Evolutionary conservation across 352 stramenopile species (phyloP).

Genomic region (Phytophthora ohioensis): DNA sequence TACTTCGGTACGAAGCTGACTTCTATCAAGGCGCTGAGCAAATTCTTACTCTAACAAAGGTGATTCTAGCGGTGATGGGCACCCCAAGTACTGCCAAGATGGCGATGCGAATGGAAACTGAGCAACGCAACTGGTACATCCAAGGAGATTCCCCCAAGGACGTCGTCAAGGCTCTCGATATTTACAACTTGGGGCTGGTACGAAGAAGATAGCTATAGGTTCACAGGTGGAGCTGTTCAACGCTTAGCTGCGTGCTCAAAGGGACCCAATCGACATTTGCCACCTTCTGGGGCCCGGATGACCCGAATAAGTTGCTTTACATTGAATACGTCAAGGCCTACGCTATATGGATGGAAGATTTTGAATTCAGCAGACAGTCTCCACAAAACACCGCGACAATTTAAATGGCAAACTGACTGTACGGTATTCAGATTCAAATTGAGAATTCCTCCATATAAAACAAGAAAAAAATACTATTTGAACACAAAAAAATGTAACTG

Average conservation of each 20-base stretch:
- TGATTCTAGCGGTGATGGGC: conserved; percentile 6
- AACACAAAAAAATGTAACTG: no score
- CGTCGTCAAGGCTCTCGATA: conserved; percentile 12
- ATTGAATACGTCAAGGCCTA: conserved; percentile 10
- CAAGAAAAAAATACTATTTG: no score
- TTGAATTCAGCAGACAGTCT: no score
- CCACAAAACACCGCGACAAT: no score
- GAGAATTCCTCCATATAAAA: no score
- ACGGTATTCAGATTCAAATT: no score
- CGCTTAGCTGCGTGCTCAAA: background rate
- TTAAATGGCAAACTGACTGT: no score
- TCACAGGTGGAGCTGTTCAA: conserved; percentile 4
- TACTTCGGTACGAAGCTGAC: conserved; percentile 7
- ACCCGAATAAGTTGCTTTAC: conserved; percentile 8
- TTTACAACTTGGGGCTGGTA: background rate
- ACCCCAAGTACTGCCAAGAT: background rate
- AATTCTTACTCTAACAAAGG: conserved; percentile 5
- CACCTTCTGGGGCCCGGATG: background rate
- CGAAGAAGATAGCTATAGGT: conserved; percentile 6
- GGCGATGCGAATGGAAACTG: conserved; percentile 8
- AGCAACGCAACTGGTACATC: conserved; percentile 21
- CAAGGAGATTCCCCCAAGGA: background rate
- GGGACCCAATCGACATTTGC: background rate
- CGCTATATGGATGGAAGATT: background rate
- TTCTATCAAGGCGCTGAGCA: background rate